A percentile compares a stretch with the other conserved stretches of the same genome.
These are phyloP conservation scores for Elasticomyces elasticus DNA, from an alignment of 495 filamentous ascomycete genomes.

Conservation along the genomic window DNA sequence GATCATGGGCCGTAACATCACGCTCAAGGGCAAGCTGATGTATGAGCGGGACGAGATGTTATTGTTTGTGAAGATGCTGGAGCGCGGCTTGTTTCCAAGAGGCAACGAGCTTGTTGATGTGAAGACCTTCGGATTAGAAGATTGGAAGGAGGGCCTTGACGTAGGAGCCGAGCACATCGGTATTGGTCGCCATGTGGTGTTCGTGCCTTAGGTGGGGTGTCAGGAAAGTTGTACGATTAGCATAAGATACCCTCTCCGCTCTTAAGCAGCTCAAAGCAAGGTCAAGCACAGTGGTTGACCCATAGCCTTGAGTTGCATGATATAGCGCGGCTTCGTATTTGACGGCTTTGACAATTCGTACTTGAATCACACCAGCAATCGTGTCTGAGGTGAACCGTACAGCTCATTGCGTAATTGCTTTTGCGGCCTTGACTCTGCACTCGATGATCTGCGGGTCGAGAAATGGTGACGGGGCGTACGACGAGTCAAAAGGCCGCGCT, in stretches of 20 bases:
- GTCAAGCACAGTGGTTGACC: too few species aligned
- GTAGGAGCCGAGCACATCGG: slow-evolving; percentile 25
- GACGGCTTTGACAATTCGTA: too few species aligned
- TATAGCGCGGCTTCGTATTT: too few species aligned
- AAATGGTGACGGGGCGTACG: slow-evolving; percentile 9
- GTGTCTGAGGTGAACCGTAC: too few species aligned
- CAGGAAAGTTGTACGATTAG: too few species aligned
- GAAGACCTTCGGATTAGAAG: slow-evolving; percentile 25
- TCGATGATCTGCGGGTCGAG: slow-evolving; percentile 17
- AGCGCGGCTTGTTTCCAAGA: slow-evolving; percentile 27
- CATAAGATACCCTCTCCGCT: too few species aligned
- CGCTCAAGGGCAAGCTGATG: slow-evolving; percentile 36
- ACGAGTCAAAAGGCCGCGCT: slow-evolving; percentile 13
- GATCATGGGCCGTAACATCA: slow-evolving; percentile 26
- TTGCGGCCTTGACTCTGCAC: slow-evolving; percentile 5
- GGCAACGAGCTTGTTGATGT: slow-evolving; percentile 26
- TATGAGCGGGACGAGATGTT: slow-evolving; percentile 29
- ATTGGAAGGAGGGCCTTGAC: slow-evolving; percentile 30
- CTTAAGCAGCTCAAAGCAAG: too few species aligned
- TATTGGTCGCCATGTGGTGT: slow-evolving; percentile 24
- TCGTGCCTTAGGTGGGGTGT: too few species aligned
- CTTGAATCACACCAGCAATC: too few species aligned
- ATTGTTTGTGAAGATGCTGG: slow-evolving; percentile 27
- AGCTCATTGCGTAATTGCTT: not conserved
- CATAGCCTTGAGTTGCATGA: too few species aligned